These are phyloP conservation scores for Backusella liffmaniae DNA, from an alignment of 192 early-diverging fungal genomes.

Conservation along the genomic window DNA sequence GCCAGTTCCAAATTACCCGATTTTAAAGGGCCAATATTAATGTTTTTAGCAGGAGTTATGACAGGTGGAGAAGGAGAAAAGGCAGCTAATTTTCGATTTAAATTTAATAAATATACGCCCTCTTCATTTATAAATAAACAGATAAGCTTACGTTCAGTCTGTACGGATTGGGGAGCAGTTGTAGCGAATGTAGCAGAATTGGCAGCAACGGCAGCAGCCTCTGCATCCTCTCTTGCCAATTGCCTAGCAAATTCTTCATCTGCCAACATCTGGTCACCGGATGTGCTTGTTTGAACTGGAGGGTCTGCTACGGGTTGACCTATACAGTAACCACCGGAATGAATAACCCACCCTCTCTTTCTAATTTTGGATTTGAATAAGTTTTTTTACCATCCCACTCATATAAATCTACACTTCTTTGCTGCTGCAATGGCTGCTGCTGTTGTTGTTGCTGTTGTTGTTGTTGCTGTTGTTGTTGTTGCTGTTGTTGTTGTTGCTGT, in stretches of 20 bases:
- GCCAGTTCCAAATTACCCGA: not conserved
- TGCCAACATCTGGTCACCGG: slow-evolving; percentile 41
- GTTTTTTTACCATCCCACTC: slow-evolving; percentile 18
- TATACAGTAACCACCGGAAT: not conserved
- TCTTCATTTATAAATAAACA: not conserved
- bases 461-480: not conserved
- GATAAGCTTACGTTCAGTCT: not conserved
- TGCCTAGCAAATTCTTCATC: slow-evolving; percentile 55
- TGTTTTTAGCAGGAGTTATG: not conserved
- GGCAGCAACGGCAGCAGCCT: not conserved
- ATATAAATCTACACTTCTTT: slow-evolving; percentile 6
- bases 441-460: not conserved
- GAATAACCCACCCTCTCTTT: not conserved
- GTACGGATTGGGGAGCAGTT: not conserved
- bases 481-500: not conserved
- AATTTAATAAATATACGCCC: not conserved
- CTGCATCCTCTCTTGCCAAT: slow-evolving; percentile 32
- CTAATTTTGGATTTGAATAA: not conserved
- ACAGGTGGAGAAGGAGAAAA: not conserved
- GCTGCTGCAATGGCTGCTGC: not conserved
- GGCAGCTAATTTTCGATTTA: not conserved
- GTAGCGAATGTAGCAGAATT: not conserved
- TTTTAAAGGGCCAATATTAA: not conserved
- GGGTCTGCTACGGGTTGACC: not conserved
- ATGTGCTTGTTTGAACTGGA: slow-evolving; percentile 27